phyloP scores from a whole-genome alignment of 345 rosid genomes.

The Salix dunnii region DNA sequence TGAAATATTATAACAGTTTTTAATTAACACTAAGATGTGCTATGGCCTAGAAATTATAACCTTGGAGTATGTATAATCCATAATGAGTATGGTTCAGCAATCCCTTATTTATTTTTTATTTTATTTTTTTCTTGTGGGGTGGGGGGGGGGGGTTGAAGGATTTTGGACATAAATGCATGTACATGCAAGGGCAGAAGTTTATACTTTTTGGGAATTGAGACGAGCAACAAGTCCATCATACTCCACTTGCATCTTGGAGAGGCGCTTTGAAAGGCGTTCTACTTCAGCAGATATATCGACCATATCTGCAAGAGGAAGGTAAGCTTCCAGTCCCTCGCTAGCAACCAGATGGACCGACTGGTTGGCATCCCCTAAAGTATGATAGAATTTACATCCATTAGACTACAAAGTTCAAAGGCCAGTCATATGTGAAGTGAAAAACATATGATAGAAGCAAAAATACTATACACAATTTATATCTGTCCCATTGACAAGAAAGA shows the following conservation, averaged over 20 bases:
- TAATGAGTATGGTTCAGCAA: not conserved
- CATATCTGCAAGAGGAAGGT: constrained; percentile 92
- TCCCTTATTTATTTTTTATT: not conserved
- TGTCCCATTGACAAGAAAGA: not conserved
- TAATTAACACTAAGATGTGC: not conserved
- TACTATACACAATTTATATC: not conserved
- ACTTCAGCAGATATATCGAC: constrained; percentile 88
- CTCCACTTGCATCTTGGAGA: constrained; percentile 81
- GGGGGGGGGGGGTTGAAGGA: not conserved
- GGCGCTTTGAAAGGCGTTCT: constrained; percentile 83
- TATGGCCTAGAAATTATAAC: not conserved
- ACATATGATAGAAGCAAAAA: not conserved
- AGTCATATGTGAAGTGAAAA: not conserved
- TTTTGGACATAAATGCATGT: not conserved
- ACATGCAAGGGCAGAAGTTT: constrained; percentile 7
- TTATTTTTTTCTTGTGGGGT: too few relatives aligned
- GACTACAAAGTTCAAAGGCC: not conserved
- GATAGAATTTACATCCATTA: constrained; percentile 10
- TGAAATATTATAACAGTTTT: not conserved
- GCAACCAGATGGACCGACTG: constrained; percentile 90
- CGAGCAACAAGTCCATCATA: constrained; percentile 71
- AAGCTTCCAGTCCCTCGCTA: constrained; percentile 93
- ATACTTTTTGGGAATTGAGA: constrained; percentile 73
- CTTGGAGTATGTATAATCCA: not conserved
- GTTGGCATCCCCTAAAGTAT: constrained; percentile 61